These are phyloP conservation scores for Lagenaria siceraria DNA, from an alignment of 306 rosid species.

Conservation along the genomic window DNA sequence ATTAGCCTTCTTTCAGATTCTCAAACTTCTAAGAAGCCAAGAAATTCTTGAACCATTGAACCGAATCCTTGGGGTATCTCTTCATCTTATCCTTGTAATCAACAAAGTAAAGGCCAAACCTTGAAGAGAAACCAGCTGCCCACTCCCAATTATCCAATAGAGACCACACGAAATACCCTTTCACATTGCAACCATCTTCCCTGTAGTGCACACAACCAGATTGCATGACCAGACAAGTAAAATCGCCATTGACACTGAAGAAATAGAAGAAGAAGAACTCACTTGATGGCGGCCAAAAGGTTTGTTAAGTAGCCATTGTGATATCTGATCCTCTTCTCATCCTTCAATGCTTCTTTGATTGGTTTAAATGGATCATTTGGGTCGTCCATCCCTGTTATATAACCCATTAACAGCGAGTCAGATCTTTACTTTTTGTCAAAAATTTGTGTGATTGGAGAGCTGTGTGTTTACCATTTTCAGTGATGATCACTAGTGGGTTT, in stretches of 20 bases:
- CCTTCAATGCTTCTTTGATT: conserved; percentile 53
- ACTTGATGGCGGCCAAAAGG: conserved; percentile 50
- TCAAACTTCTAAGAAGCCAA: conserved; percentile 24
- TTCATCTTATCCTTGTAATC: conserved; percentile 60
- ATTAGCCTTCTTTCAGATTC: background rate
- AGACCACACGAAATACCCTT: conserved; percentile 81
- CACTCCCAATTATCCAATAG: conserved; percentile 78
- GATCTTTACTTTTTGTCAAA: background rate
- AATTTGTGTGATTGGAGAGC: background rate
- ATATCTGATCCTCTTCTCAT: conserved; percentile 67
- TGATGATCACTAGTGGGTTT: conserved; percentile 64
- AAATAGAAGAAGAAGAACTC: conserved; percentile 5
- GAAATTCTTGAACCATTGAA: conserved; percentile 62
- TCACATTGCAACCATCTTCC: conserved; percentile 77
- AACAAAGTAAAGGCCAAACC: conserved; percentile 68
- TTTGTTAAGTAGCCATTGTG: conserved; percentile 51
- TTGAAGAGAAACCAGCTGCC: conserved; percentile 56
- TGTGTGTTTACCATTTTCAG: conserved; percentile 67
- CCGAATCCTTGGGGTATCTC: conserved; percentile 80
- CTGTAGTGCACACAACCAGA: conserved; percentile 19
- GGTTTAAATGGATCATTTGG: conserved; percentile 31
- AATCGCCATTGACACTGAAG: background rate
- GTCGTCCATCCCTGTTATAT: conserved; percentile 73
- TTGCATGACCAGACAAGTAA: background rate
- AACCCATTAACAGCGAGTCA: background rate